These are phyloP conservation scores for Ceratobasidium sp. DNA, from an alignment of 1,284 basidiomycete genomes.

Conservation along the genomic window DNA sequence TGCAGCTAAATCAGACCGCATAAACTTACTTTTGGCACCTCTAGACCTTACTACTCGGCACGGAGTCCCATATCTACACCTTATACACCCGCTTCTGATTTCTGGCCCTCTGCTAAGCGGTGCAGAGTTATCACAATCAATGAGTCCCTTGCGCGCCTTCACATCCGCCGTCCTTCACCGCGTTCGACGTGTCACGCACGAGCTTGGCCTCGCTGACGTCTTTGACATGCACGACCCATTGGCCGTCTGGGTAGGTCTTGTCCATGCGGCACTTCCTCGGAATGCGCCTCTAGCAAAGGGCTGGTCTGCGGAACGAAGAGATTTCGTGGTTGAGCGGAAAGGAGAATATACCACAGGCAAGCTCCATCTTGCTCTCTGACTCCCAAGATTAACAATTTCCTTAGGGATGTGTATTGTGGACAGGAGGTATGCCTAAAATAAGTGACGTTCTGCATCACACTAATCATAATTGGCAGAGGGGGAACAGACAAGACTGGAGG, in stretches of 20 bases:
- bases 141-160: constrained; percentile 63
- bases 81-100: constrained; percentile 60
- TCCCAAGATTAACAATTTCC: background rate
- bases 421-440: constrained; percentile 43
- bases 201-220: constrained; percentile 78
- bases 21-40: constrained; percentile 73
- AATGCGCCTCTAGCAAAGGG: constrained; percentile 41
- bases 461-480: constrained; percentile 28
- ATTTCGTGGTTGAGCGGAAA: constrained; percentile 51
- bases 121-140: constrained; percentile 42
- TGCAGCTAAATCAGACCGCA: constrained; percentile 34
- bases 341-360: constrained; percentile 50
- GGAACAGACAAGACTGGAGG: constrained; percentile 37
- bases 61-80: constrained; percentile 70
- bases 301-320: constrained; percentile 47
- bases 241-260: constrained; percentile 79
- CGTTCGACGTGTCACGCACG: constrained; percentile 66
- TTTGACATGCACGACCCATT: constrained; percentile 86
- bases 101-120: constrained; percentile 44
- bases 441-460: background rate
- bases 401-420: constrained; percentile 54
- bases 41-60: constrained; percentile 84
- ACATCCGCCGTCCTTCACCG: constrained; percentile 79
- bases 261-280: constrained; percentile 54
- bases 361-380: background rate